Evolutionary conservation across 352 stramenopile genomes (phyloP), one percentile per base, ranked within the genome.

Genomic region (Phytophthora litchii): DNA sequence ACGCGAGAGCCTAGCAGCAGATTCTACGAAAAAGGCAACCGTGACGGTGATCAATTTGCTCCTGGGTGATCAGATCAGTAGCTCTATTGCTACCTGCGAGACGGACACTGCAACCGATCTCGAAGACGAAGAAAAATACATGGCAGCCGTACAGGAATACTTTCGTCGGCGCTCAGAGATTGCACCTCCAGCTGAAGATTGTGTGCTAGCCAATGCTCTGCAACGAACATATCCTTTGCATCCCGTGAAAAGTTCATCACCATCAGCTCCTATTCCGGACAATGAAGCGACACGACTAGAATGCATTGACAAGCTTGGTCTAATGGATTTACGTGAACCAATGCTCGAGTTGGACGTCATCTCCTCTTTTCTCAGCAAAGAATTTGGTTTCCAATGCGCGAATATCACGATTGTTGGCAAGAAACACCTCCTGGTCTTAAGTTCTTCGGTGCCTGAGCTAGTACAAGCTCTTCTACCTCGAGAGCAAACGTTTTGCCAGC

Each of bases 321-420:
- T 86, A 11, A 76, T 72, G 37, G 60, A 79, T 10, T 64, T 83
- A 14, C 43, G 40, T 4, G 51, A 51, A 11, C 64, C 59, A 10
- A 54, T 68, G 62, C 64, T 17, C 12, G 76, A 86, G 52, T 55
- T 83, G 27, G 68, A 74, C 38, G 71, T 85, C 40, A 76, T 88
- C 35, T 84, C 74, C 44, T 51, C 67, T 7, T 65, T 87, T 32
- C 64, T 73, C 7, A 68, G 67, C 23, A 62, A 63, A 20, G 72
- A 84, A 38, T 45, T 87, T 12, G 60, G 63, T 9, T 80, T 75
- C 43, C 70, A 78, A 14, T 72, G 66, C 25, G 76, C 52, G 25
- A 64, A 82, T 42, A 68, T 88, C 53, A 85, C 73, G 19, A 79
- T 88, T 23, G 56, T 88, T 1, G 74, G 70, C 40, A 50, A 76